Base-by-base conservation (phyloP, 2,329 filamentous ascomycete genomes). In the Diplodia seriata region DNA sequence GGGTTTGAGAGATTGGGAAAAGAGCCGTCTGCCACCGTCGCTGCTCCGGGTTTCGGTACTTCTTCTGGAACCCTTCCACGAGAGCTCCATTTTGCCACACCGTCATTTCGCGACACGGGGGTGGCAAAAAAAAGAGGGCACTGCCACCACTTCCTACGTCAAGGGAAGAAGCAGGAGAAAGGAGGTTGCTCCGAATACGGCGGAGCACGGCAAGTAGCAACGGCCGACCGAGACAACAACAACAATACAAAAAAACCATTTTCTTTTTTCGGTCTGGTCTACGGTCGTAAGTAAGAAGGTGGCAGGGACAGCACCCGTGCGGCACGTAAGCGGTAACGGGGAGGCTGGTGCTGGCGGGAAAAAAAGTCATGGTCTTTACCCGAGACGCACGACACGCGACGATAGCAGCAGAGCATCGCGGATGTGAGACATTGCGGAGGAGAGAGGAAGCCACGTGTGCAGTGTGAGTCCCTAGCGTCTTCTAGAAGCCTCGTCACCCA, bases 401-500 rank as follows among this genome's bases (percentile, higher is more conserved):
- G 33, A 40, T 33, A 56, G 18, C 18, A 56, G 14, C 26, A 43
- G 31, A 33, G 31, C 5, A 33, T 1, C 20, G n/a, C 6, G 29
- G 26, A 36, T 59, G 55, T 59, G 33, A 61, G 40, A 61, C 57
- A 31, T 20, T 61, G 57, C 57, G 57, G 57, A 61, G 55, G 33
- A 38, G 56, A 38, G 38, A 61, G 40, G 8, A 20, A 38, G 59
- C 59, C 59, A 51, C 47, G 59, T 63, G 59, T 63, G 59, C 59
- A 23, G 7, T 36, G 40, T 8, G 7, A 29, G 43, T 51, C 20
- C 59, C 11, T 38, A 38, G 43, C 59, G 29, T 50, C 43, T 31
- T 63, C 59, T 33, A 51, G 59, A 63, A 63, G 59, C 31, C 47
- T 63, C 57, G 23, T 62, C 40, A 47, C 56, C 57, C 59, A 63